These are phyloP conservation scores for Cystobasidium slooffiae DNA, from an alignment of 1,284 basidiomycete genomes.

Conservation along the genomic window DNA sequence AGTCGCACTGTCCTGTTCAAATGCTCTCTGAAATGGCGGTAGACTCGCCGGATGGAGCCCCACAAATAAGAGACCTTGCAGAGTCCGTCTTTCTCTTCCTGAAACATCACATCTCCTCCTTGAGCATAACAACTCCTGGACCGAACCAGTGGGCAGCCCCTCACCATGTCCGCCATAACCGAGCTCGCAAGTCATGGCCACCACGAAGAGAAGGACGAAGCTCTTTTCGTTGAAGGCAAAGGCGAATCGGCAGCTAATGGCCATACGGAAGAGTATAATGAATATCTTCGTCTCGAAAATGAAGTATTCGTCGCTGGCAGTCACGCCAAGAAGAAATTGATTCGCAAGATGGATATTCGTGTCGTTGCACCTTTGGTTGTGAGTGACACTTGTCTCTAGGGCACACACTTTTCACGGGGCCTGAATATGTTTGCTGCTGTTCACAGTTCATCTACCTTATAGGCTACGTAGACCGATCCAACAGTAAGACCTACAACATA, in stretches of 20 bases:
- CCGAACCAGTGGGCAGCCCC: too few relatives aligned
- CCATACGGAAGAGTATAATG: constrained; percentile 19
- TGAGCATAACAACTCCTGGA: too few relatives aligned
- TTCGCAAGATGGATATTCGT: constrained; percentile 24
- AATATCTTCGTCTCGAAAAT: constrained; percentile 28
- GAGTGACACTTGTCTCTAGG: neutral
- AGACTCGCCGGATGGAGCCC: too few relatives aligned
- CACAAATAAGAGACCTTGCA: too few relatives aligned
- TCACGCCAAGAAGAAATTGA: constrained; percentile 14
- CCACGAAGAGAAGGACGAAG: constrained; percentile 11
- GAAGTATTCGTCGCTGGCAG: constrained; percentile 19
- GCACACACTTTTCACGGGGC: neutral
- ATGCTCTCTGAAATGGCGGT: too few relatives aligned
- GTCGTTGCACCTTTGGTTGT: constrained; percentile 17
- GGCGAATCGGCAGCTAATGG: neutral
- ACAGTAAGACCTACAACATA: neutral
- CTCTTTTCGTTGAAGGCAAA: constrained; percentile 14
- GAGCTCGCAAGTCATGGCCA: neutral
- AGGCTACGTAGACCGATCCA: constrained; percentile 19
- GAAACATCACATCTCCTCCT: too few relatives aligned
- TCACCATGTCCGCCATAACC: constrained; percentile 3
- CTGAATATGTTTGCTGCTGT: neutral
- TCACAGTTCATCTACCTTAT: constrained; percentile 27
- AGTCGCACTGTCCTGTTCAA: too few relatives aligned
- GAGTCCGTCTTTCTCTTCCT: too few relatives aligned